Conservation (phyloP, 31 red algal genomes). For the Bonnemaisonia californica region DNA sequence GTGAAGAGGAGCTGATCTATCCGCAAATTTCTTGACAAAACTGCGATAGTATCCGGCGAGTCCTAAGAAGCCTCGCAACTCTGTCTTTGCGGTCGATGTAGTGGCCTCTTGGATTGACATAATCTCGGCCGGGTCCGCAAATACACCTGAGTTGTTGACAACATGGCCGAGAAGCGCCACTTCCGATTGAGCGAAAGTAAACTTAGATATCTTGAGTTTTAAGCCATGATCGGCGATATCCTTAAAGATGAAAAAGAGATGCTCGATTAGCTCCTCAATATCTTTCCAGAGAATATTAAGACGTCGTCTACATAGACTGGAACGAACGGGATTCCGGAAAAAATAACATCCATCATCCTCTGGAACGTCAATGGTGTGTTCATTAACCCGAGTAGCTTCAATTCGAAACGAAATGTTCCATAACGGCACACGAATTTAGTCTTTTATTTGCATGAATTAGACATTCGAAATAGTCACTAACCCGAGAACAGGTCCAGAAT, state of each 20-base stretch:
- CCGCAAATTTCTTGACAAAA: no score
- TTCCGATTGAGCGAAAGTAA: background rate
- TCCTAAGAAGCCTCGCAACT: no score
- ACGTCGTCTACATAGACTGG: no score
- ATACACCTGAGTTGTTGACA: no score
- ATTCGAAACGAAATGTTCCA: background rate
- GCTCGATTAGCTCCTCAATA: background rate
- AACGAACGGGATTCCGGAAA: no score
- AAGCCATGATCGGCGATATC: no score
- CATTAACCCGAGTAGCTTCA: background rate
- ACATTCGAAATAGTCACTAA: background rate
- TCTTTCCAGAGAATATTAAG: background rate
- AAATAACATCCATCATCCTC: no score
- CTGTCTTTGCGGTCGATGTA: background rate
- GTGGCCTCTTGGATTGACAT: background rate
- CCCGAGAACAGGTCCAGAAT: slow-evolving; percentile 1
- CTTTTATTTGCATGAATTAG: background rate
- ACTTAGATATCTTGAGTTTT: background rate
- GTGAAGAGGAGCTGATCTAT: no score
- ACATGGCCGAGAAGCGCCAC: no score
- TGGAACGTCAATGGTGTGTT: background rate
- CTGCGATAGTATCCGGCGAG: no score
- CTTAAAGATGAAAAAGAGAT: background rate
- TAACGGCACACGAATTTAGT: background rate
- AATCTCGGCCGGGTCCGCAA: background rate